Conservation (phyloP, 805 yeast species). For the Pachysolen tannophilus region DNA sequence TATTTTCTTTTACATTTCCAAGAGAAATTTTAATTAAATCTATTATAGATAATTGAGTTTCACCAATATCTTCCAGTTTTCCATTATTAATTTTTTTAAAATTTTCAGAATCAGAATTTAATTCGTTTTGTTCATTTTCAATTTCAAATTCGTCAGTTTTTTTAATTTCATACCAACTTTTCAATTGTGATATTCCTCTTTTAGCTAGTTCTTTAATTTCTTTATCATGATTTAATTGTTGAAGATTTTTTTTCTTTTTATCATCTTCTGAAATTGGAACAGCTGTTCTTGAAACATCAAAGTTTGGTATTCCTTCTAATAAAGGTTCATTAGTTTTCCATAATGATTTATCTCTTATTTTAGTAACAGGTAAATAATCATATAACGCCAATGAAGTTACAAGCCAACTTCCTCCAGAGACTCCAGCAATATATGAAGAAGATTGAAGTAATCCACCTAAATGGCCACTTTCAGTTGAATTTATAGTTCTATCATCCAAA, state of each 20-base stretch:
- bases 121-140: neutral
- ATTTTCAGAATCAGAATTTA: neutral
- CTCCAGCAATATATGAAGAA: conserved; percentile 50
- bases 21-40: too few relatives aligned
- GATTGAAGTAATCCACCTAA: conserved; percentile 49
- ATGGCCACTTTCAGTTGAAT: conserved; percentile 21
- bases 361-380: conserved; percentile 26
- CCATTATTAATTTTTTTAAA: too few relatives aligned
- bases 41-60: too few relatives aligned
- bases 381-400: conserved; percentile 39
- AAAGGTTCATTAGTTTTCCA: conserved; percentile 42
- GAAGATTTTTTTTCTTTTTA: neutral
- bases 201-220: neutral
- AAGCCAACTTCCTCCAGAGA: conserved; percentile 71
- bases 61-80: too few relatives aligned
- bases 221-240: neutral
- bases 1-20: neutral
- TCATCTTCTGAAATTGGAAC: neutral
- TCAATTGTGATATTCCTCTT: too few relatives aligned
- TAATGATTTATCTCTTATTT: conserved; percentile 18
- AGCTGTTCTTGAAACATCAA: conserved; percentile 24
- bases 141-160: neutral
- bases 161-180: too few relatives aligned
- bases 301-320: conserved; percentile 49
- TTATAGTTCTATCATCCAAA: conserved; percentile 35